These are phyloP conservation scores for Gossypium schwendimanii DNA, from an alignment of 441 rosid species.

Conservation along the genomic window DNA sequence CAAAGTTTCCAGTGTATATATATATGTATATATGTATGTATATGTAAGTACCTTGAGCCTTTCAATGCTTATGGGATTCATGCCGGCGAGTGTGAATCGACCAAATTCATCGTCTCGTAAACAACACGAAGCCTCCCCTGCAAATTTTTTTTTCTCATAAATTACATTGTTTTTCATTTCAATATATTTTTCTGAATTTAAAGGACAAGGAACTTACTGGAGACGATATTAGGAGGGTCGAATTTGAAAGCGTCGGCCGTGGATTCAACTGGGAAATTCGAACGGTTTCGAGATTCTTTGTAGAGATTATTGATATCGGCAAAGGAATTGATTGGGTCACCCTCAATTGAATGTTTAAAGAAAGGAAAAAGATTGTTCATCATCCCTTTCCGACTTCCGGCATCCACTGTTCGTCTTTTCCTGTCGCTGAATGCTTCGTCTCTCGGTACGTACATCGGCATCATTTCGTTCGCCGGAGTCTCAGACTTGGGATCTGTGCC, in stretches of 20 bases:
- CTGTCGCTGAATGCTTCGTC: constrained; percentile 10
- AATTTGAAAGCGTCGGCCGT: constrained; percentile 1
- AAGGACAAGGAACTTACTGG: neutral
- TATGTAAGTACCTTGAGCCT: neutral
- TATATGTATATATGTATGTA: no score
- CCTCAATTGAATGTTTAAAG: neutral
- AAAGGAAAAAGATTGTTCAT: neutral
- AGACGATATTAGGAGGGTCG: constrained; percentile 11
- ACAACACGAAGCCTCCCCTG: constrained; percentile 15
- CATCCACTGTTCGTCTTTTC: neutral
- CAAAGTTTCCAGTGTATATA: no score
- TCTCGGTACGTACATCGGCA: constrained; percentile 14
- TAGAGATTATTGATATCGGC: neutral
- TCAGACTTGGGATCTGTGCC: constrained; percentile 7
- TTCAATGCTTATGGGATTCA: constrained; percentile 17
- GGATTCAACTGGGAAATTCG: neutral
- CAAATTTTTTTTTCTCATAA: neutral
- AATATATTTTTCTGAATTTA: neutral
- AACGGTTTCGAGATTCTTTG: neutral
- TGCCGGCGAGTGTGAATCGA: constrained; percentile 14
- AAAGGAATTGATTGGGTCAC: neutral
- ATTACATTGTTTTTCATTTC: neutral
- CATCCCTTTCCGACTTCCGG: neutral
- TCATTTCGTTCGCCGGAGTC: neutral
- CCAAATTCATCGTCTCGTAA: constrained; percentile 20